Base-by-base conservation (phyloP, 2,329 filamentous ascomycete genomes). In the Arthrobotrys musiformis region DNA sequence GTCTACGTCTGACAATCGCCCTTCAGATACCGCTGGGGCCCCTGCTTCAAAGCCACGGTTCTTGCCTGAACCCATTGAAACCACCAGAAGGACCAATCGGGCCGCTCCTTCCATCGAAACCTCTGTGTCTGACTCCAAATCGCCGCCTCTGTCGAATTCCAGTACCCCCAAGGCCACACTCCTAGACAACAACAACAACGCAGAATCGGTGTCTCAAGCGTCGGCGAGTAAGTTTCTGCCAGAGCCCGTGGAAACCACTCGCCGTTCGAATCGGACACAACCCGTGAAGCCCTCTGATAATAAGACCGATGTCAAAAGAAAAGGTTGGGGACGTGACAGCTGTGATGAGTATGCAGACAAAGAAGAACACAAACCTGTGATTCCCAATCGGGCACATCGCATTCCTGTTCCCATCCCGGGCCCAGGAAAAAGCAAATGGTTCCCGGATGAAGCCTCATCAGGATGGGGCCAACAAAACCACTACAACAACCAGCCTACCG, bases 241-340 rank as follows among this genome's bases (percentile, higher is more conserved):
- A 33, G 79, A 80, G 48, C 80, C 80, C 13, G 69, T 80, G 52
- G 80, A 81, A 69, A 79, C 79, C 26, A 79, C 76, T 40, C 77
- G 77, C 44, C 79, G 80, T 52, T 79, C 80, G 9, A 81, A 81
- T 67, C 70, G 79, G 70, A 79, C 79, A 48, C 70, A 50, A n/a
- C 60, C 79, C 52, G 69, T 75, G 48, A 79, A 79, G 54, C 33
- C 33, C 54, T 19, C 19, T 50, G 60, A 19, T 22, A 54, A 66
- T 24, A 56, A n/a, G n/a, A n/a, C 58, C 48, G 50, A 66, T 15
- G 33, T 28, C 40, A 50, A 42, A 33, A 70, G 67, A 61, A 70
- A 70, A 48, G 60, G 73, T 40, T 77, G 73, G 73, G 73, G 73
- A 19, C 73, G 73, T 62, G 73, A 77, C n/a, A 77, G 73, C 54